Base-by-base conservation (phyloP, 1,284 basidiomycete species). In the Sanghuangporus sanghuang region DNA sequence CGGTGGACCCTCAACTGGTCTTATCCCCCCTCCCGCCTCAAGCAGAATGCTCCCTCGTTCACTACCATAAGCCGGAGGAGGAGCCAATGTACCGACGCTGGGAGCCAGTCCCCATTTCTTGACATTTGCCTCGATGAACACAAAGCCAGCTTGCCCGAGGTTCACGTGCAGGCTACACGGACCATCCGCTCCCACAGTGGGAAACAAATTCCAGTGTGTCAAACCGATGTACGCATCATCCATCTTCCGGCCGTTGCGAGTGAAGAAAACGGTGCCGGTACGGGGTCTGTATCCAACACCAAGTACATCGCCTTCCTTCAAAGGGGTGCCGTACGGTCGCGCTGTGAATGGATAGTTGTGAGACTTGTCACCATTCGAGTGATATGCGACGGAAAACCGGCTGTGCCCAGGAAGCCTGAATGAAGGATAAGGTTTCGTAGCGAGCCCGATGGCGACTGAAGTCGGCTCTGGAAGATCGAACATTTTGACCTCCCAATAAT, bases 81-180 rank as follows among this genome's bases (percentile, higher is more conserved):
- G 95, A 0, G 96, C 95, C 8, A 98, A 82, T 0, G 96, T 98
- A 48, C 95, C 95, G 16, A 94, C 89, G 75, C 94, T 96, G 6
- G 95, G 95, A 27, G 96, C 95, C 42, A 98, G 78, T 23, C 95
- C 95, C 96, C 95, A 98, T 74, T 97, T 97, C 83, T 98, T 98
- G 65, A 98, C 96, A 73, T 98, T 97, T 39, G 95, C 95, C 76
- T 98, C 95, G 71, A 98, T 97, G 71, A 96, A 98, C 44, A 98
- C 95, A 72, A 98, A 98, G 1, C 95, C 95, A 14, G 93, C 90
- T 75, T 98, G 95, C 12, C 95, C 96, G 16, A 98, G 84, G 74
- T 98, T 98, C 72, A 97, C 91, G 71, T 98, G 96, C 2, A 98
- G 86, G 64, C 90, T 95, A 73, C 93, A 96, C 5, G 95, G 92